Evolutionary conservation across 305 asterid genomes (phyloP), one percentile per base, ranked within the genome.

Genomic region (Fraxinus ornus): DNA sequence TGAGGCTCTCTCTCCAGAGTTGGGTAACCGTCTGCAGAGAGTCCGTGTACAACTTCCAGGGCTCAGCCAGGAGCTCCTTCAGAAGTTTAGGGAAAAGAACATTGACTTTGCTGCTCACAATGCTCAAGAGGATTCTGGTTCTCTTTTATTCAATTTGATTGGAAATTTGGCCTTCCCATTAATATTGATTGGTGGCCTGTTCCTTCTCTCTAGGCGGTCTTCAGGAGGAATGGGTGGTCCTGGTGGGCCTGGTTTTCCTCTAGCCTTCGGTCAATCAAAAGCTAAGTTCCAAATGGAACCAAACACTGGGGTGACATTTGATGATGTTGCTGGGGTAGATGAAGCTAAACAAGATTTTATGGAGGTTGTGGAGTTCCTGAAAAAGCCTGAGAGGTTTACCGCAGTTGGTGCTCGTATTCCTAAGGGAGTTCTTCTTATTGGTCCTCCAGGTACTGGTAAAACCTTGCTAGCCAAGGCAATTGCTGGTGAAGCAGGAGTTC

Each of bases 21-120:
- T 95, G 83, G 98, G 98, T 13, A 94, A 95, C 80, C 90, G 97
- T 60, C 86, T 92, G 77, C 98, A 95, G 86, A 91, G 98, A 83
- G 98, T 95, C 24, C 96, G 97, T 3, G 98, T 95, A n/a, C 98
- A 95, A 73, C 93, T 95, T 70, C 98, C 98, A 13, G 98, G 98
- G 55, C 95, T 95, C 75, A 90, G 93, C 88, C 98, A 95, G 87
- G 98, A 95, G 90, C 97, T 95, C 77, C 98, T 95, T 71, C 98
- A 94, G 87, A 95, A 95, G 88, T 91, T 95, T 73, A 90, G 97
- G 81, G 98, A 94, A 84, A 95, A 94, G 86, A 92, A 94, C 87
- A 91, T 95, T 2, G 98, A 95, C 86, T 95, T 95, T 82, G 97
- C 98, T 37, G 98, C 98, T 41, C 98, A 95, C 84, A 94, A 91